Evolutionary conservation across 257 asterid genomes (phyloP).

Genomic region (Nicotiana knightiana): DNA sequence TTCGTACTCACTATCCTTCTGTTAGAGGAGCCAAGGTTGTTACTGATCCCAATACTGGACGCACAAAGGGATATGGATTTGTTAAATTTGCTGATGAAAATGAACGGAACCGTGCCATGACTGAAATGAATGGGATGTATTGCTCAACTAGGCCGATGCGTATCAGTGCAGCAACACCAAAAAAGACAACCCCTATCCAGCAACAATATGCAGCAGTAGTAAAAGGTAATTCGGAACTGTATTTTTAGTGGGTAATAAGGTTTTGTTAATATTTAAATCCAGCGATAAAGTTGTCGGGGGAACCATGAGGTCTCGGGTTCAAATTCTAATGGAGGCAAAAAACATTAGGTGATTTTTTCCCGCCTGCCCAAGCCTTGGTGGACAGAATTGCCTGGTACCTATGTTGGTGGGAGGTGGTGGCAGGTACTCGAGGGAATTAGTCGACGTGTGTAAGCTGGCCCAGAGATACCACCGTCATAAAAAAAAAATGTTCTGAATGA

Average conservation of each 20-base stretch:
- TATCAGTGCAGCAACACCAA: slow-evolving; percentile 98
- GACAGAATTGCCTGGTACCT: too few species aligned
- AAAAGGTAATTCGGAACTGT: slow-evolving; percentile 41
- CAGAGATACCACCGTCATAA: too few species aligned
- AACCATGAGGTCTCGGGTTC: too few species aligned
- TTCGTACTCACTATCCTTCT: slow-evolving; percentile 72
- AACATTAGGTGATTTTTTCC: too few species aligned
- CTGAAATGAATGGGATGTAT: slow-evolving; percentile 92
- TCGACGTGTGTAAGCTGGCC: too few species aligned
- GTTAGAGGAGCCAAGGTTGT: slow-evolving; percentile 99
- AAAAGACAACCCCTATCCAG: slow-evolving; percentile 60
- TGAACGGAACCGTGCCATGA: slow-evolving; percentile 94
- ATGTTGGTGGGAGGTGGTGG: too few species aligned
- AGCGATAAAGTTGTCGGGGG: background rate
- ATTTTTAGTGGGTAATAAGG: background rate
- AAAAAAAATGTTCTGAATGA: background rate
- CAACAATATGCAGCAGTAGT: slow-evolving; percentile 66
- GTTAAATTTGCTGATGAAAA: slow-evolving; percentile 92
- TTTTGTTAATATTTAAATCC: background rate
- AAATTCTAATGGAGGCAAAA: too few species aligned
- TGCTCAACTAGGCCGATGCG: slow-evolving; percentile 99
- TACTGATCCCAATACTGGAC: slow-evolving; percentile 94
- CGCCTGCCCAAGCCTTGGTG: too few species aligned
- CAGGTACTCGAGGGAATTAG: too few species aligned
- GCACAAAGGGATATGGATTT: slow-evolving; percentile 97